Conservation (phyloP, 495 filamentous ascomycete species). For the Bacidia rubella region DNA sequence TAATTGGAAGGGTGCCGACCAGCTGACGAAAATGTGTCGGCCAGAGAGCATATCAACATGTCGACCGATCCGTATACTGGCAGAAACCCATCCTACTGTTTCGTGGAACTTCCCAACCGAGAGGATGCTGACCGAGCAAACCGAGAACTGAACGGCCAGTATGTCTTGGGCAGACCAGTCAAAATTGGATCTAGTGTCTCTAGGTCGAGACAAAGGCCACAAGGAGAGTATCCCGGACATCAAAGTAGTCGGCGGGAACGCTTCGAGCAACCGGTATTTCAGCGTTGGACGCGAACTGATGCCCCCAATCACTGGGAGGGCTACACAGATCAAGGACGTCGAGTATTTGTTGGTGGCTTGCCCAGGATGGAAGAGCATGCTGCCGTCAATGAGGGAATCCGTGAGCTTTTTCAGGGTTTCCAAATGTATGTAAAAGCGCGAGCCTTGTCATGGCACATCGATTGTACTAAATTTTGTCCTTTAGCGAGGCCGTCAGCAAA, state of each 20-base stretch:
- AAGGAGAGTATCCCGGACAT: neutral
- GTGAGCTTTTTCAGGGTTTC: conserved; percentile 44
- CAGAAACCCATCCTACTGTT: conserved; percentile 59
- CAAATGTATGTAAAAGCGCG: conserved; percentile 29
- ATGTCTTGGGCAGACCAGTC: conserved; percentile 40
- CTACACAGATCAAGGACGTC: conserved; percentile 33
- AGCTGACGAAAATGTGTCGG: neutral
- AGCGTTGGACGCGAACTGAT: conserved; percentile 18
- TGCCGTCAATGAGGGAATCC: conserved; percentile 38
- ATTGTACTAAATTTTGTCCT: conserved; percentile 4
- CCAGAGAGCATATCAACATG: conserved; percentile 48
- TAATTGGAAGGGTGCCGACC: neutral
- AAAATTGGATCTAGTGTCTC: conserved; percentile 49
- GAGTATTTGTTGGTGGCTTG: conserved; percentile 52
- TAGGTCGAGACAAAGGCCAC: conserved; percentile 1
- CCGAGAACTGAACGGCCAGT: conserved; percentile 35
- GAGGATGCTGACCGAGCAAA: conserved; percentile 47
- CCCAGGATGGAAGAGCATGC: conserved; percentile 43
- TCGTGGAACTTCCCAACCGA: conserved; percentile 45
- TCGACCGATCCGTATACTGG: conserved; percentile 54
- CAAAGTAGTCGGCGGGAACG: neutral
- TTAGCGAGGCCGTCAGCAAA: conserved; percentile 46
- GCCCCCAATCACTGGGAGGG: conserved; percentile 15
- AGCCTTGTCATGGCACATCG: neutral
- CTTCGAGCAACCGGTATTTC: neutral